phyloP scores from a whole-genome alignment of 768 basidiomycete genomes.

The Boletus vermiculosoides region DNA sequence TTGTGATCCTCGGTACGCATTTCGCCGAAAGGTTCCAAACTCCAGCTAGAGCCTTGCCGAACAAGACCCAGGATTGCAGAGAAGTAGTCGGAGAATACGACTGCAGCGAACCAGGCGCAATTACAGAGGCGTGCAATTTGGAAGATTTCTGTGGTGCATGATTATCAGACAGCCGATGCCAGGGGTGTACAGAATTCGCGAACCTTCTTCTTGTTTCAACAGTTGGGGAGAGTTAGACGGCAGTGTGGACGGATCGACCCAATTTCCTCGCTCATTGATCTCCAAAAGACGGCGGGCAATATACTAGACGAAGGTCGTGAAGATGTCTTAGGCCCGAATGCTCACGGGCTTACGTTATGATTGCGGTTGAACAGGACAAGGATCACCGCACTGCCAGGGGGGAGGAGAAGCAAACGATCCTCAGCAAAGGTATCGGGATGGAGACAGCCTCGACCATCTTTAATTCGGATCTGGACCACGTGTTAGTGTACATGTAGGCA shows the following conservation, averaged over 20 bases:
- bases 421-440: slow-evolving; percentile 76
- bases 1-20: slow-evolving; percentile 60
- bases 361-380: slow-evolving; percentile 89
- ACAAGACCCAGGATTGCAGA: slow-evolving; percentile 77
- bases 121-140: slow-evolving; percentile 78
- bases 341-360: slow-evolving; percentile 61
- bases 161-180: neutral
- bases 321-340: neutral
- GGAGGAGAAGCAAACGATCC: slow-evolving; percentile 74
- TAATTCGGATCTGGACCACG: slow-evolving; percentile 30
- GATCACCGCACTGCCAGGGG: slow-evolving; percentile 71
- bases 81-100: slow-evolving; percentile 85
- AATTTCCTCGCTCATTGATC: slow-evolving; percentile 76
- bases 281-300: slow-evolving; percentile 75
- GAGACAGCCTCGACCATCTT: slow-evolving; percentile 65
- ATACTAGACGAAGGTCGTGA: slow-evolving; percentile 45
- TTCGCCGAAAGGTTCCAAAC: slow-evolving; percentile 73
- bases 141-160: slow-evolving; percentile 62
- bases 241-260: slow-evolving; percentile 51
- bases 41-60: slow-evolving; percentile 74
- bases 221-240: slow-evolving; percentile 35
- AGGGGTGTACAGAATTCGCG: neutral
- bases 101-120: slow-evolving; percentile 74
- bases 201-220: slow-evolving; percentile 55
- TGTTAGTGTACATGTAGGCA: neutral